These are phyloP conservation scores for Boletus tylopilopsis DNA, from an alignment of 768 basidiomycete genomes.

Conservation along the genomic window DNA sequence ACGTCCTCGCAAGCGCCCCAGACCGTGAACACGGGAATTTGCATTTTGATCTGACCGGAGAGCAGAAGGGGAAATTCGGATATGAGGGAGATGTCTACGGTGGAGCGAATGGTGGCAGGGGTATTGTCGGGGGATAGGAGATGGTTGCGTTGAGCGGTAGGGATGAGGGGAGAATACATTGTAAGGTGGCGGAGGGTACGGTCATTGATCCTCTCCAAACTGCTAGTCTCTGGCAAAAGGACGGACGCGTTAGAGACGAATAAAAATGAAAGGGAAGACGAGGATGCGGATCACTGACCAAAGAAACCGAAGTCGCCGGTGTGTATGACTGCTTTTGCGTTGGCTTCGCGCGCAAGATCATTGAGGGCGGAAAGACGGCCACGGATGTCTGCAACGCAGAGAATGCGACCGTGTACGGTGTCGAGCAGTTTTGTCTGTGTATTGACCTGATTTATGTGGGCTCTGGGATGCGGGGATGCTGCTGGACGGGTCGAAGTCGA, in stretches of 20 bases:
- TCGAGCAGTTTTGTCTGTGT: slow-evolving; percentile 79
- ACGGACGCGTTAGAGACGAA: slow-evolving; percentile 17
- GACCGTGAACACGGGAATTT: slow-evolving; percentile 92
- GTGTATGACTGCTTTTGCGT: slow-evolving; percentile 91
- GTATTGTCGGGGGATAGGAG: slow-evolving; percentile 72
- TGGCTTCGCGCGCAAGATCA: slow-evolving; percentile 82
- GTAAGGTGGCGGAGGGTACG: slow-evolving; percentile 93
- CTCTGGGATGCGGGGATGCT: slow-evolving; percentile 51
- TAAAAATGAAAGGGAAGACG: not conserved
- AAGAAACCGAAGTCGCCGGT: slow-evolving; percentile 99
- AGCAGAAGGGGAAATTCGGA: slow-evolving; percentile 94
- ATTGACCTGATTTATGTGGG: slow-evolving; percentile 50
- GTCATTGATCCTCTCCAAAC: slow-evolving; percentile 89
- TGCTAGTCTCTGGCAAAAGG: slow-evolving; percentile 57
- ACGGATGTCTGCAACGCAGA: slow-evolving; percentile 93
- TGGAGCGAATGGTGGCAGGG: slow-evolving; percentile 64
- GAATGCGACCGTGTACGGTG: slow-evolving; percentile 76
- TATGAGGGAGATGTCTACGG: slow-evolving; percentile 72
- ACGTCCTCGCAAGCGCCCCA: slow-evolving; percentile 99
- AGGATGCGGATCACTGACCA: slow-evolving; percentile 43
- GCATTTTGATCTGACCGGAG: slow-evolving; percentile 84
- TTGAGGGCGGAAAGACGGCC: slow-evolving; percentile 87
- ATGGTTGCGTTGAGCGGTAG: slow-evolving; percentile 74
- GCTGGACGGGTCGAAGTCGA: slow-evolving; percentile 58
- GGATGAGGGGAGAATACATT: slow-evolving; percentile 93